Base-by-base conservation (phyloP, 2,329 filamentous ascomycete genomes). In the Thielaviopsis euricoi region DNA sequence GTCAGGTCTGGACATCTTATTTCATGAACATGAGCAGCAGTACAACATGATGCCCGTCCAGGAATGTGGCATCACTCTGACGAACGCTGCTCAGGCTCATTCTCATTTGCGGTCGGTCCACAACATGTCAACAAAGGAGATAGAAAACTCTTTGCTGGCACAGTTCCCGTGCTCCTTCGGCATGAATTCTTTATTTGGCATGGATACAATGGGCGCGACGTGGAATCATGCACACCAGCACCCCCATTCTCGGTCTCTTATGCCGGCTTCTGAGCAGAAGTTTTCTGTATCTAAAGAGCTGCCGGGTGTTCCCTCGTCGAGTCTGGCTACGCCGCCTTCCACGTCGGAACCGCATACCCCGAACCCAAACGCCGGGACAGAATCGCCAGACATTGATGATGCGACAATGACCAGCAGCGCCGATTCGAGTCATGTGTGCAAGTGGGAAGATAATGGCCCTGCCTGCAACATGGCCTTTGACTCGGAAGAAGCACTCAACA, bases 401-500 rank as follows among this genome's bases (percentile, higher is more conserved):
- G 49, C 13, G 22, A 52, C 43, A 13, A 33, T 15, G 22, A 55
- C 40, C 15, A 46, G 22, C n/a, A 25, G 17, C 17, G 40, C 26
- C 37, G 46, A 40, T 9, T 40, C 37, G n/a, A 26, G n/a, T 7
- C 52, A 58, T 21, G 26, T 19, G 15, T 60, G 58, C 19, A 26
- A 55, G 15, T 60, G 58, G 58, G 17, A 61, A 17, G 25, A 57
- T 12, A 59, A 63, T 6, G 67, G 64, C 1, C 54, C 61, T 9
- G 56, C 68, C 10, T 74, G 72, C 56, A 65, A 64, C 9, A 61
- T 65, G 52, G 64, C 64, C 0, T 78, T 77, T 61, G 64, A 66
- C 1, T 68, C 71, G 25, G 70, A 76, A 17, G 72, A 76, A 52
- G 71, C 74, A 4, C 70, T 84, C 37, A 80, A 83, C 63, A 68